Percentiles rank a stretch among this genome's conserved stretches.
phyloP scores from a whole-genome alignment of 2,329 filamentous ascomycete genomes.

The Fusarium metavorans region DNA sequence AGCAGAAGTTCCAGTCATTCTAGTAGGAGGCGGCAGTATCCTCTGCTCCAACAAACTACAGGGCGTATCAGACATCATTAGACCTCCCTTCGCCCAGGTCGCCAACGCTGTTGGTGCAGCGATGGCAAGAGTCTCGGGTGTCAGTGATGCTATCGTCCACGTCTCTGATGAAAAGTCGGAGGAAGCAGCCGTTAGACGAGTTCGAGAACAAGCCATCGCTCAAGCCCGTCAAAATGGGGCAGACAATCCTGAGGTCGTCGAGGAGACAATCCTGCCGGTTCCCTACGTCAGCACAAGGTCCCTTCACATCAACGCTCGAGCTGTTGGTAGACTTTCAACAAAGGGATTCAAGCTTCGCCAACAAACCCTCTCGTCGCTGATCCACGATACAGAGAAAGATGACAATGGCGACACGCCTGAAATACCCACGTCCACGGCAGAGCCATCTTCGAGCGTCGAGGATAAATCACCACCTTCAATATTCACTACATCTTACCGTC shows the following conservation, averaged over 20 bases:
- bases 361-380: rapidly evolving
- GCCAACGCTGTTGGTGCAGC: constrained; percentile 64
- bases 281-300: neutral
- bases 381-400: neutral
- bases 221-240: neutral
- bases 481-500: neutral
- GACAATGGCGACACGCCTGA: neutral
- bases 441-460: neutral
- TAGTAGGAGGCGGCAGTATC: constrained; percentile 59
- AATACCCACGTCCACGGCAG: too few relatives aligned
- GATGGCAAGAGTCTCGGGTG: constrained; percentile 46
- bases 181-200: neutral
- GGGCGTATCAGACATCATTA: constrained; percentile 51
- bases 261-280: neutral
- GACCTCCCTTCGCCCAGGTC: constrained; percentile 51
- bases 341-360: neutral
- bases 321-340: neutral
- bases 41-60: constrained; percentile 52
- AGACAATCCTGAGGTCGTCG: neutral
- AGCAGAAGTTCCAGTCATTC: neutral
- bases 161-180: neutral
- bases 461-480: neutral
- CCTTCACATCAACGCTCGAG: neutral
- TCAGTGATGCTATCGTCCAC: neutral
- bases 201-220: neutral